Base-by-base conservation (phyloP, 371 early-diverging fungal genomes). In the Parasitella parasitica region DNA sequence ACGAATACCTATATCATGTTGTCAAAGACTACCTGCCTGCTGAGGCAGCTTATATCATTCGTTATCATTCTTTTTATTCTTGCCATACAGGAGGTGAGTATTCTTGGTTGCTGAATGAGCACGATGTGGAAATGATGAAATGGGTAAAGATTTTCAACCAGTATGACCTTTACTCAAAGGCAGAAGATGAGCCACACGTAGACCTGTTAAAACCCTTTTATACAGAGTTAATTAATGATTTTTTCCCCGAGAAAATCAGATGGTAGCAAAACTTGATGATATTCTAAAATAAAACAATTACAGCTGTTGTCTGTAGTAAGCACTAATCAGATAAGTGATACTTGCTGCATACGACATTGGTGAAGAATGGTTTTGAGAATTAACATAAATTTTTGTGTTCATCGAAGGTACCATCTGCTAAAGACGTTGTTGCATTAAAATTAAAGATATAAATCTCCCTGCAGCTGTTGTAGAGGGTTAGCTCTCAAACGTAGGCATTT, bases 41-140 rank as follows among this genome's bases (percentile, higher is more conserved):
- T 8, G 79, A 86, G 49, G 86, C 82, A 0, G 39, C 71, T 3
- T 78, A 74, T 56, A 76, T 84, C 16, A 73, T 87, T 54, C 74
- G 85, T 3, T 81, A 71, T 53, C 87, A 87, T 66, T 84, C 84
- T 1, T 87, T 84, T 61, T 87, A 86, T 55, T 30, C 85, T 11
- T 76, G 71, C 39, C 87, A 87, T 56, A 75, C 70, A 2, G 81
- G 76, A 9, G 73, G 72, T 1, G 75, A 68, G 22, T 87, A 87
- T 48, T 28, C 54, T 12, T 76, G 79, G 71, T 59, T 87, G 11
- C 50, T 87, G 61, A 73, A 77, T 37, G 74, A 82, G 2, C 35
- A 70, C 3, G 87, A 87, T 64, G 41, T 58, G 9, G 57, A 68
- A 22, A 77, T 78, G 80, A 73, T 86, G 73, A 66, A 72, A 38